A percentile compares a stretch with the other conserved stretches of the same genome.
These are phyloP conservation scores for Botryosphaeria dothidea DNA, from an alignment of 2,329 filamentous ascomycete genomes.

Conservation along the genomic window DNA sequence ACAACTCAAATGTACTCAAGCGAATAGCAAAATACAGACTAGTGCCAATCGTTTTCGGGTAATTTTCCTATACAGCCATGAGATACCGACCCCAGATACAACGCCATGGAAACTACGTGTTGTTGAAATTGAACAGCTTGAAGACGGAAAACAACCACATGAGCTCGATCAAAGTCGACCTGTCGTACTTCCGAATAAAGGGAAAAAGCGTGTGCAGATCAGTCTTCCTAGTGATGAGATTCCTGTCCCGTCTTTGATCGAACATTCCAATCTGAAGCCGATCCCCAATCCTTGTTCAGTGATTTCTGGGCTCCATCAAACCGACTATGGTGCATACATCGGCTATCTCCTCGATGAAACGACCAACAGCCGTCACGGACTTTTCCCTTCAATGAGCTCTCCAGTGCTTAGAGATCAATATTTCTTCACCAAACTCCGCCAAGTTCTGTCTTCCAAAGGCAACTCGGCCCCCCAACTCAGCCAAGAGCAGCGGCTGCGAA, in stretches of 20 bases:
- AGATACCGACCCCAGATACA: too few relatives aligned
- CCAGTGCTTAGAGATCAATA: neutral
- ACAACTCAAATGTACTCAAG: neutral
- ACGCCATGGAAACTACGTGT: too few relatives aligned
- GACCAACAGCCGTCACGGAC: neutral
- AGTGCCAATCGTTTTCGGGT: too few relatives aligned
- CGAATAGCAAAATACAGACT: too few relatives aligned
- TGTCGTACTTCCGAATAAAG: neutral
- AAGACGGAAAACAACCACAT: too few relatives aligned
- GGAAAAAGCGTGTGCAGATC: neutral
- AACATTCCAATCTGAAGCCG: neutral
- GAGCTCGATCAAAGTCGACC: too few relatives aligned
- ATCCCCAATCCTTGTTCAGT: neutral
- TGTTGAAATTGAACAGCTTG: too few relatives aligned
- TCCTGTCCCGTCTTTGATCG: neutral
- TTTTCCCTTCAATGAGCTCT: neutral
- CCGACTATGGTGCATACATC: neutral
- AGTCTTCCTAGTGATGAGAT: neutral
- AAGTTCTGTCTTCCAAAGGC: neutral
- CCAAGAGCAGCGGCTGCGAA: neutral
- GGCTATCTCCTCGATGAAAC: neutral
- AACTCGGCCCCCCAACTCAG: neutral
- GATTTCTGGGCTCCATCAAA: neutral
- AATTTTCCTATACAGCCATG: too few relatives aligned
- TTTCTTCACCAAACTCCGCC: neutral